Percentiles rank a stretch among this genome's conserved stretches.
phyloP scores from a whole-genome alignment of 306 rosid species.

The Carpinus fangiana region DNA sequence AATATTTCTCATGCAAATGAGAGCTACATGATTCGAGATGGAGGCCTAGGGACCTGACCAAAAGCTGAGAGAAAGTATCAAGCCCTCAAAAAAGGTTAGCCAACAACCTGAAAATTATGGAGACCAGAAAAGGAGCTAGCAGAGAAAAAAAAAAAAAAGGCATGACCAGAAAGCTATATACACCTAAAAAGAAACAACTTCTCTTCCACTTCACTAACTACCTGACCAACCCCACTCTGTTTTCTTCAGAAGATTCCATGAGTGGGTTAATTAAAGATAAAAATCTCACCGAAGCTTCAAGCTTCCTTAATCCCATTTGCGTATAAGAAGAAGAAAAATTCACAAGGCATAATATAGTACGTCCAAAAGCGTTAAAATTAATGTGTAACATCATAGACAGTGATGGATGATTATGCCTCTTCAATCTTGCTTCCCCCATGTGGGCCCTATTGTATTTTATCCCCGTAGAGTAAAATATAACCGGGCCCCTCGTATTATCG shows the following conservation, averaged over 20 bases:
- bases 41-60: neutral
- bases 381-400: conserved; percentile 4
- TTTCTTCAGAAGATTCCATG: conserved; percentile 3
- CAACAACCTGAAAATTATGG: neutral
- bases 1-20: too few species aligned
- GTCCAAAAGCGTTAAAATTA: conserved; percentile 10
- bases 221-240: neutral
- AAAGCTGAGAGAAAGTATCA: conserved; percentile 1
- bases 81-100: neutral
- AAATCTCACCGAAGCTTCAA: too few species aligned
- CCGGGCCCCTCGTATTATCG: too few species aligned
- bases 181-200: conserved; percentile 11
- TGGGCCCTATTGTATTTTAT: neutral
- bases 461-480: neutral
- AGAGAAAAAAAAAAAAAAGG: conserved; percentile 9
- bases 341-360: neutral
- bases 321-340: too few species aligned
- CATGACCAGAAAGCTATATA: conserved; percentile 19
- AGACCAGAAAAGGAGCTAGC: neutral
- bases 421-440: neutral
- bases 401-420: too few species aligned
- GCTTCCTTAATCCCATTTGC: too few species aligned
- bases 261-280: neutral
- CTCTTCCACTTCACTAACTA: neutral
- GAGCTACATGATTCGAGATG: too few species aligned